Percentiles rank a stretch among this genome's conserved stretches.
phyloP scores from a whole-genome alignment of 2,329 filamentous ascomycete species.

The Cladosporium sp. region DNA sequence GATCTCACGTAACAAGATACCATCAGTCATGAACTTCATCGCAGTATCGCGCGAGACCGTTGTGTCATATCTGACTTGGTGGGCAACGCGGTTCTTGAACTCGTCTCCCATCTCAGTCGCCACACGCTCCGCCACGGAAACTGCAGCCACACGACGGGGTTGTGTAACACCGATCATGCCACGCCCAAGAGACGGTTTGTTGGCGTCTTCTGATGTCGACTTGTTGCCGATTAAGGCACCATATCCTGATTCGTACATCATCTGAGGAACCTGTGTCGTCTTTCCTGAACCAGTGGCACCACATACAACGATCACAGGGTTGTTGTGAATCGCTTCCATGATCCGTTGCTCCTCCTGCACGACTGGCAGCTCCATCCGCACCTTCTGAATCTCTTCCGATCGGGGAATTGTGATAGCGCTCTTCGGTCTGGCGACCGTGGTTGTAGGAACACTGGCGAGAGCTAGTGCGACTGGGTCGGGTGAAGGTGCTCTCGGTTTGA shows the following conservation, averaged over 20 bases:
- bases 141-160: conserved; percentile 88
- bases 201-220: neutral
- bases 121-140: conserved; percentile 95
- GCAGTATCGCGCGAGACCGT: conserved; percentile 78
- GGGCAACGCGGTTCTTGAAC: conserved; percentile 75
- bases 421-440: conserved; percentile 65
- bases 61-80: conserved; percentile 91
- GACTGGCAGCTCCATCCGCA: conserved; percentile 79
- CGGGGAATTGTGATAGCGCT: conserved; percentile 74
- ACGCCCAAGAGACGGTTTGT: conserved; percentile 61
- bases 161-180: conserved; percentile 96
- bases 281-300: conserved; percentile 96
- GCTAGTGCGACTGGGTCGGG: conserved; percentile 71
- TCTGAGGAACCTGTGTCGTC: conserved; percentile 96
- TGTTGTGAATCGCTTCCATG: conserved; percentile 95
- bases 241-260: conserved; percentile 91
- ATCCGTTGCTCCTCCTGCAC: conserved; percentile 95
- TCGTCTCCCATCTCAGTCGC: conserved; percentile 75
- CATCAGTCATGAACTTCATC: conserved; percentile 99
- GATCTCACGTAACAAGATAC: conserved; percentile 88
- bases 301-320: conserved; percentile 86
- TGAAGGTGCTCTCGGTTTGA: conserved; percentile 68
- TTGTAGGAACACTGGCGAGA: conserved; percentile 59
- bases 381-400: conserved; percentile 71
- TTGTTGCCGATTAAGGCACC: conserved; percentile 66